Base-by-base conservation (phyloP, 371 early-diverging fungal genomes). In the Homolaphlyctis polyrhiza region DNA sequence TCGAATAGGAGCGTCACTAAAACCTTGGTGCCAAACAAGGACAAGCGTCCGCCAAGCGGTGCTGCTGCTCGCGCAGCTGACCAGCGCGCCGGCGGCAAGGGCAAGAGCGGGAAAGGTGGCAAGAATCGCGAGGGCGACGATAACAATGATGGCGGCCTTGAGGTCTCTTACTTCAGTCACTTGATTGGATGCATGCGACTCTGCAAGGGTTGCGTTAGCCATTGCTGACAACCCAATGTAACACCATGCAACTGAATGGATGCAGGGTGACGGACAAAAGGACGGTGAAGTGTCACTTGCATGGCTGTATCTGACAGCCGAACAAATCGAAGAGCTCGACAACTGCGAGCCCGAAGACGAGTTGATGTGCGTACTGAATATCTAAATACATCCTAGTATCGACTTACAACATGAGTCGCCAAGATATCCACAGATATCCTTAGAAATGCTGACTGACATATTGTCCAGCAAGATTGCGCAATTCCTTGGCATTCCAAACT, bases 391-490 rank as follows among this genome's bases (percentile, higher is more conserved):
- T n/a, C n/a, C n/a, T n/a, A n/a, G n/a, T n/a, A n/a, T n/a, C n/a
- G n/a, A n/a, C n/a, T n/a, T n/a, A n/a, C n/a, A n/a, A n/a, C n/a
- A n/a, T 39, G 43, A 21, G 21, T 39, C 21, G 8, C 43, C 13
- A 39, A 21, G 43, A 39, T 13, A 39, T 39, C 13, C 43, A 39
- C 43, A 39, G 43, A 21, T 39, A 21, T 21, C 43, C 21, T 8
- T 21, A 21, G 21, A 8, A 21, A 8, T 39, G 13, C 43, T 39
- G 43, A 21, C 43, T 8, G 43, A 39, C 8, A 39, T 8, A 13
- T 13, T 21, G 43, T n/a, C 30, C 39, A 66, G 66, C 34, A 62
- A 63, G 50, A 43, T 67, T 3, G 61, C 67, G 13, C 54, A 49
- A 29, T 29, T 35, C 32, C 48, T 67, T 33, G 16, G 39, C 39